phyloP scores from a whole-genome alignment of 352 stramenopile species.

The Elongisporangium undulatum region DNA sequence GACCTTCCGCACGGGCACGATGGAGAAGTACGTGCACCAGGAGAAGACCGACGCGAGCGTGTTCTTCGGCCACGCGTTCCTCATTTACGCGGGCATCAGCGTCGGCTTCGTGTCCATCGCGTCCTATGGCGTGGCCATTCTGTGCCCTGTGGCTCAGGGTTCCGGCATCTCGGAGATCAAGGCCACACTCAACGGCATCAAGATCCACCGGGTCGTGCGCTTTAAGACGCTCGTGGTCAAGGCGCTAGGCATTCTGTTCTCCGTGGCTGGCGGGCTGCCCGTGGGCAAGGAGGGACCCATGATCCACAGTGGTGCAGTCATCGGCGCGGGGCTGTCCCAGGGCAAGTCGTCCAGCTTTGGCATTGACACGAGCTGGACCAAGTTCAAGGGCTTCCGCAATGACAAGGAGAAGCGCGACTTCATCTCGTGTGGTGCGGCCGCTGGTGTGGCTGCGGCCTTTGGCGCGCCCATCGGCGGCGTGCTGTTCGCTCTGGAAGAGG shows the following conservation, averaged over 20 bases:
- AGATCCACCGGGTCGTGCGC: conserved; percentile 94
- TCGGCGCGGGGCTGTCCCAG: conserved; percentile 95
- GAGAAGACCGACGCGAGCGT: conserved; percentile 34
- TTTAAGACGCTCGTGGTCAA: conserved; percentile 97
- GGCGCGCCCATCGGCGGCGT: conserved; percentile 97
- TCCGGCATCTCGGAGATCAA: conserved; percentile 99
- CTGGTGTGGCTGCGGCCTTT: conserved; percentile 97
- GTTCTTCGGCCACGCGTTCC: conserved; percentile 76
- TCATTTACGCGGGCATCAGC: conserved; percentile 90
- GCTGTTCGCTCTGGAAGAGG: conserved; percentile 97
- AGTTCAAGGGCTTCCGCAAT: conserved; percentile 92
- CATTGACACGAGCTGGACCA: conserved; percentile 84
- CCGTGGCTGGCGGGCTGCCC: conserved; percentile 65
- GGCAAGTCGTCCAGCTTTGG: conserved; percentile 88
- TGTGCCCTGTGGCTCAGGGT: conserved; percentile 93
- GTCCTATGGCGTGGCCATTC: conserved; percentile 88
- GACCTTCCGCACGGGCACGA: conserved; percentile 86
- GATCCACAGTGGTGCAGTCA: conserved; percentile 89
- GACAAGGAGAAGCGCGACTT: conserved; percentile 97
- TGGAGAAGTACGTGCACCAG: conserved; percentile 73
- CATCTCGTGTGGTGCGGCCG: conserved; percentile 95
- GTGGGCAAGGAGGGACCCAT: conserved; percentile 90
- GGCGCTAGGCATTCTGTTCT: conserved; percentile 88
- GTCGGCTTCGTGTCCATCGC: conserved; percentile 91
- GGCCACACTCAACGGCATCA: conserved; percentile 97